Evolutionary conservation across 139 green algal species (phyloP).

Genomic region (Tetraselmis striata): DNA sequence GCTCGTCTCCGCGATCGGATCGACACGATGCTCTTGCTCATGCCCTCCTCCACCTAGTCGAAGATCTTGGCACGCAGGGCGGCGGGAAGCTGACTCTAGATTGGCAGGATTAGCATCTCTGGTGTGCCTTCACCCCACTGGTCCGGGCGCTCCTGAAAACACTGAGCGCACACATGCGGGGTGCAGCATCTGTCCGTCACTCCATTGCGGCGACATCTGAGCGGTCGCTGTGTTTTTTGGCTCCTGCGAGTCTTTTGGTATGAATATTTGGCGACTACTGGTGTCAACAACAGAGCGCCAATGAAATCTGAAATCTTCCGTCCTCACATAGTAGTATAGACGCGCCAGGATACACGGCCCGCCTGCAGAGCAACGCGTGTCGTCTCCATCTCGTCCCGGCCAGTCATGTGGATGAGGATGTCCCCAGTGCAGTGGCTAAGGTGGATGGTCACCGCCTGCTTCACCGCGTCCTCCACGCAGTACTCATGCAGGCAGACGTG

Average conservation of each 20-base stretch:
- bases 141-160: conserved; percentile 61
- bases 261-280: too few species aligned
- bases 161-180: too few species aligned
- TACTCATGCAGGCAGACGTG: too few species aligned
- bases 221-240: too few species aligned
- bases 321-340: too few species aligned
- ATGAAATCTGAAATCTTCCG: too few species aligned
- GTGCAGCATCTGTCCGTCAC: too few species aligned
- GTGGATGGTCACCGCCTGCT: conserved; percentile 93
- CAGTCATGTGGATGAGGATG: conserved; percentile 99
- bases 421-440: conserved; percentile 80
- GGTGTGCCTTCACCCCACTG: conserved; percentile 59
- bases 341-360: too few species aligned
- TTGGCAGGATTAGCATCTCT: conserved; percentile 85
- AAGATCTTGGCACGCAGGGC: conserved; percentile 97
- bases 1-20: conserved; percentile 96
- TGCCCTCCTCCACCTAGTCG: conserved; percentile 77
- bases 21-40: conserved; percentile 85
- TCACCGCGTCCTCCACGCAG: conserved; percentile 95
- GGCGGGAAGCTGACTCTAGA: conserved; percentile 89
- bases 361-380: conserved; percentile 79
- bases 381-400: conserved; percentile 94
- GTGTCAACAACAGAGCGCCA: too few species aligned
- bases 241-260: too few species aligned
- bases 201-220: too few species aligned